Evolutionary conservation across 2,329 filamentous ascomycete species (phyloP), one percentile per base, ranked within the genome.

Genomic region (Hypoxylon sp.): DNA sequence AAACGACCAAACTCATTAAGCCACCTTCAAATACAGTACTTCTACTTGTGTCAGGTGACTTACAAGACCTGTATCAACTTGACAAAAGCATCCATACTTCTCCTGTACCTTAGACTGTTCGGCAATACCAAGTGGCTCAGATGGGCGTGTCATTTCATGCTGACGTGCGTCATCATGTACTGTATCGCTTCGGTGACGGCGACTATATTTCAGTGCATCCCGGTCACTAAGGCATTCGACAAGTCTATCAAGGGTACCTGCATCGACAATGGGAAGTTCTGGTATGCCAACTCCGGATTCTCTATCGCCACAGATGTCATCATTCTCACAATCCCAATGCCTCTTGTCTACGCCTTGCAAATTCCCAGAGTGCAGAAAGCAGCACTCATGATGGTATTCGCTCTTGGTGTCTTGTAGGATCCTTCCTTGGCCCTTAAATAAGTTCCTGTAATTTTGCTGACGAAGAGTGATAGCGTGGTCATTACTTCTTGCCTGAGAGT

Each of bases 241-340:
- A 76, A 75, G 62, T 61, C 53, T 5, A 58, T 78, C 1, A 47
- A 67, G 10, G 67, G 73, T 24, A 63, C 58, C 22, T 83, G 81
- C 64, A 78, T 83, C 48, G 68, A 80, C 59, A 81, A 80, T 60
- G 76, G 75, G 8, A 74, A 73, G 6, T 77, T 83, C 52, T 84
- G 82, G 82, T 82, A 80, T 47, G 79, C 80, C 10, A 84, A 82
- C 59, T 79, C 81, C 0, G 79, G 73, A 2, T 79, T 83, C 50
- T 81, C 81, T 37, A 83, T 84, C 35, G 53, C 77, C 4, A 83
- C 81, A 11, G 81, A 84, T 71, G 53, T 83, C 29, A 59, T 81
- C 29, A 81, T 83, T 33, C 73, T 84, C 10, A 53, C 78, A 3
- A 75, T 81, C 8, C 82, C 82, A 1, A 81, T 83, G 78, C 81